Evolutionary conservation across 163 green algal species (phyloP), one percentile per base, ranked within the genome.

Genomic region (Scenedesmus sp.): DNA sequence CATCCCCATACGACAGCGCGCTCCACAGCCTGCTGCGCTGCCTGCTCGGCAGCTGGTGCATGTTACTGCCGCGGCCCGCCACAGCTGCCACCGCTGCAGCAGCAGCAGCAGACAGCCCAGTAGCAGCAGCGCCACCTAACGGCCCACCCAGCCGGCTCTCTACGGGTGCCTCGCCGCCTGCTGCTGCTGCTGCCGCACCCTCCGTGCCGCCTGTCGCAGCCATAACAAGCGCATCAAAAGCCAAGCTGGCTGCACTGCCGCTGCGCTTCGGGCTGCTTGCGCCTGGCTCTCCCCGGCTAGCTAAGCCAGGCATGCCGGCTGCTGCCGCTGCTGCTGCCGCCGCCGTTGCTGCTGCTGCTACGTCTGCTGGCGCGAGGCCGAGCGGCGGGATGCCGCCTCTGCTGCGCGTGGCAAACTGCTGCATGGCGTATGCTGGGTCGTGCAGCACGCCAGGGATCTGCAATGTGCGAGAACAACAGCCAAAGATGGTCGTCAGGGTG

Each of bases 191-290:
- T 20, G 82, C 92, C 6, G 86, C 92, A 5, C 89, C 95, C 10
- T 94, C 95, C 12, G 90, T 93, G 60, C 85, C 86, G 90, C 95
- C 94, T 64, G 95, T 96, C 0, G 95, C 94, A 6, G 96, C 96
- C 89, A 95, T 95, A 2, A 98, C 94, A 18, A 98, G 93, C 15
- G 96, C 95, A 79, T 97, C 96, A 88, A 98, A 98, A 52, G 96
- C 90, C 88, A 96, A 93, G 55, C 93, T 95, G 77, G 89, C 92
- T 26, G 82, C 70, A 82, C 88, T 94, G 79, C 81, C 92, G 74
- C 83, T 94, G 92, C 84, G 89, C 86, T 93, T 94, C 2, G 87
- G 93, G 89, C 93, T 94, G 87, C 70, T 79, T 1, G 34, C 2
- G 67, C 91, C 82, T 34, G 55, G 57, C 7, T 73, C 60, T 10